Evolutionary conservation across 768 basidiomycete species (phyloP), one percentile per base, ranked within the genome.

Genomic region (Russula abietina): DNA sequence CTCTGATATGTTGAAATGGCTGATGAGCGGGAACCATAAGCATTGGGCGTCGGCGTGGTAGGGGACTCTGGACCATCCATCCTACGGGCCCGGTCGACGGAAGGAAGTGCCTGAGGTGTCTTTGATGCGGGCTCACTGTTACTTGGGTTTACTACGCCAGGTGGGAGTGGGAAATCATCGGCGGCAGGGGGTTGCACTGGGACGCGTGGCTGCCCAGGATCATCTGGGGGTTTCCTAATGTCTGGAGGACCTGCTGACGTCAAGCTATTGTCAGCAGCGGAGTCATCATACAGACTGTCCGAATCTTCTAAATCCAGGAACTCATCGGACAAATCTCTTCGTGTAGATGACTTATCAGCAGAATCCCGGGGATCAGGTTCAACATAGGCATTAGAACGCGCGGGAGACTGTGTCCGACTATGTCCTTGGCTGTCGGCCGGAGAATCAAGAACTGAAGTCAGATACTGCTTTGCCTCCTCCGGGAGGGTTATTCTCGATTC

Each of bases 401-500:
- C 53, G 36, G 67, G 61, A 28, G 57, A 61, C 54, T 49, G 33
- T 11, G 49, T 61, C 33, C 45, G 38, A 49, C 26, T 61, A 38
- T 41, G 43, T 38, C 48, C 36, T 55, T 50, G 62, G 28, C 41
- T n/a, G 30, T 81, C 74, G 9, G 75, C 70, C 3, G 88, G 85
- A 5, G 84, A 86, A 60, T 89, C 88, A 41, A 74, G 74, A 81
- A 88, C 84, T 67, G 80, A 83, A 41, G 83, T 79, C 60, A 89
- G 86, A 69, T 89, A 91, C 53, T 81, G 83, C 65, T 78, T 83
- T 17, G 89, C 86, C 71, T 92, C 91, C 59, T 91, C 88, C 1
- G 90, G 87, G 41, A 91, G 77, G 38, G 86, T 83, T 55, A 87
- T 81, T 26, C 81, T 80, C 10, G 88, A 90, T 55, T 86, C 86